Conservation (phyloP, 2,329 filamentous ascomycete species). For the Pestalotiopsis sp. region DNA sequence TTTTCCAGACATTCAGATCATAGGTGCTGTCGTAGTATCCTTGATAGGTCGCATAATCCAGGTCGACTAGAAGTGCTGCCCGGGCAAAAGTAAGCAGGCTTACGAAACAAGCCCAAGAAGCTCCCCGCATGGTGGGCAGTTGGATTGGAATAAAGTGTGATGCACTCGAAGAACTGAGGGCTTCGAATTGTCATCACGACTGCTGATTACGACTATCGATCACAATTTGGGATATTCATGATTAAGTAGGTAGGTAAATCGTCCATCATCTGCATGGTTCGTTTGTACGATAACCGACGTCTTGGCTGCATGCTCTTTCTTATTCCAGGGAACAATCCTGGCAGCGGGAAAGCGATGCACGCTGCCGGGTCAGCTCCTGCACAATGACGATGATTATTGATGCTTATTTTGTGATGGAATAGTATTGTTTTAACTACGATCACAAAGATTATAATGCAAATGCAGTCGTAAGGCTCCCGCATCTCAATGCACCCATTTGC, state of each 20-base stretch:
- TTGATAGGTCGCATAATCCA: slow-evolving; percentile 48
- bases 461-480: too few species aligned
- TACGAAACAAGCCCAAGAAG: not conserved
- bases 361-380: not conserved
- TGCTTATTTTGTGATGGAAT: too few species aligned
- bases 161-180: too few species aligned
- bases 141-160: not conserved
- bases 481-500: too few species aligned
- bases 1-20: slow-evolving; percentile 46
- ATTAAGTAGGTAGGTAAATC: not conserved
- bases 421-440: too few species aligned
- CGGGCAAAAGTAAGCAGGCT: not conserved
- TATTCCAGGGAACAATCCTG: not conserved
- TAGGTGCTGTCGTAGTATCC: slow-evolving; percentile 40
- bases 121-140: not conserved
- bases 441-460: too few species aligned
- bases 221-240: not conserved
- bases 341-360: not conserved
- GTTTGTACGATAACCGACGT: not conserved
- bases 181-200: too few species aligned
- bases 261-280: not conserved
- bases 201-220: too few species aligned
- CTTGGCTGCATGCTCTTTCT: not conserved
- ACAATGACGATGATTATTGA: not conserved
- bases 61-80: slow-evolving; percentile 36